These are phyloP conservation scores for Backusella westeae DNA, from an alignment of 192 early-diverging fungal species.

Conservation along the genomic window DNA sequence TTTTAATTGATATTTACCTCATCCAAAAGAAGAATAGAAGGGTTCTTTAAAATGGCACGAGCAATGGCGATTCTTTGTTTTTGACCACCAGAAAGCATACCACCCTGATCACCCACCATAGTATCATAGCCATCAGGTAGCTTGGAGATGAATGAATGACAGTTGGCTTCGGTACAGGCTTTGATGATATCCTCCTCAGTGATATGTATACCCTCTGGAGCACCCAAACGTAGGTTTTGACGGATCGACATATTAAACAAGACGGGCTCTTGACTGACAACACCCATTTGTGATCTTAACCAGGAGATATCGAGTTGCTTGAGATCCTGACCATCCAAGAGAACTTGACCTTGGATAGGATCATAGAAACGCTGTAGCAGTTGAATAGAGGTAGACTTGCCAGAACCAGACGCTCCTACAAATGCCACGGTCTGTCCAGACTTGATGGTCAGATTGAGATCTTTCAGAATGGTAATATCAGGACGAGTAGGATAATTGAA, in stretches of 20 bases:
- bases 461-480: constrained; percentile 74
- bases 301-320: constrained; percentile 74
- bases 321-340: constrained; percentile 72
- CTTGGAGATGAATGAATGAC: constrained; percentile 78
- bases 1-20: background rate
- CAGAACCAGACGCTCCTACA: constrained; percentile 81
- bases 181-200: constrained; percentile 64
- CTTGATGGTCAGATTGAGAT: constrained; percentile 62
- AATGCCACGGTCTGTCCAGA: constrained; percentile 81
- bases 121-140: constrained; percentile 85
- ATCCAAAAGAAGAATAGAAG: constrained; percentile 50
- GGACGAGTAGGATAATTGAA: constrained; percentile 84
- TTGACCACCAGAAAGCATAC: constrained; percentile 80
- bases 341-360: constrained; percentile 47
- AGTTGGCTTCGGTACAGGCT: constrained; percentile 66
- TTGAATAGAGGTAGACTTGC: constrained; percentile 84
- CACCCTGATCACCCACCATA: constrained; percentile 74
- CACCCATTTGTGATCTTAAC: constrained; percentile 80
- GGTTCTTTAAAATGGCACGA: constrained; percentile 83
- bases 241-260: constrained; percentile 72
- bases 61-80: constrained; percentile 97
- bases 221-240: constrained; percentile 79
- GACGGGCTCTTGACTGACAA: constrained; percentile 89
- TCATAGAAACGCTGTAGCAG: constrained; percentile 86
- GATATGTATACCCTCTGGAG: constrained; percentile 37